Percentiles rank a stretch among this genome's conserved stretches.
Conservation (phyloP, 345 rosid species). For the Camelina hispida region DNA sequence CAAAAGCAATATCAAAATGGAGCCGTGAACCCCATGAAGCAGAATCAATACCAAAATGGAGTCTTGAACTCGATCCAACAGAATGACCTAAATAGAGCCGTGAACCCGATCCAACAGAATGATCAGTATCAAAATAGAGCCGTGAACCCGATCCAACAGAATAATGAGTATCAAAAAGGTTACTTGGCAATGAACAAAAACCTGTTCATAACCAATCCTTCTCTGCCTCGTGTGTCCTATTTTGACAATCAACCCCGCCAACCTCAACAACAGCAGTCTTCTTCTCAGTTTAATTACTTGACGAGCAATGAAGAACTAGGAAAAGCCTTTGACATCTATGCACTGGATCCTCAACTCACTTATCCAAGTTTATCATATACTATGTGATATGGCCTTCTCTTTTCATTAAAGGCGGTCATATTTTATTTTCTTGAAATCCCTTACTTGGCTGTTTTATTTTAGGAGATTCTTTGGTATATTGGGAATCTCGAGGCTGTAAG, state of each 20-base stretch:
- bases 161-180: neutral
- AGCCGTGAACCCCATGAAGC: neutral
- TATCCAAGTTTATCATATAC: slow-evolving; percentile 9
- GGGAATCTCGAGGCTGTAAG: too few relatives aligned
- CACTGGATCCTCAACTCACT: neutral
- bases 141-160: neutral
- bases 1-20: too few relatives aligned
- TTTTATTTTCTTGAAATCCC: too few relatives aligned
- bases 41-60: neutral
- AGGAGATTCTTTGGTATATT: too few relatives aligned
- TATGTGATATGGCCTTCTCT: neutral
- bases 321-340: neutral
- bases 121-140: neutral
- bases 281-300: neutral
- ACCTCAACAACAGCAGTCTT: neutral
- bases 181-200: slow-evolving; percentile 8
- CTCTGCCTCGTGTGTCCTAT: slow-evolving; percentile 6
- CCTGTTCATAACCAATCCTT: slow-evolving; percentile 11
- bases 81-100: neutral
- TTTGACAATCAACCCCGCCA: neutral
- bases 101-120: neutral
- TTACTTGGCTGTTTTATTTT: too few relatives aligned
- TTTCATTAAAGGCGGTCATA: too few relatives aligned
- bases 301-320: neutral
- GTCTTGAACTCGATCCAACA: neutral